Base-by-base conservation (phyloP, 2,329 filamentous ascomycete species). In the Acephala macrosclerotiorum region DNA sequence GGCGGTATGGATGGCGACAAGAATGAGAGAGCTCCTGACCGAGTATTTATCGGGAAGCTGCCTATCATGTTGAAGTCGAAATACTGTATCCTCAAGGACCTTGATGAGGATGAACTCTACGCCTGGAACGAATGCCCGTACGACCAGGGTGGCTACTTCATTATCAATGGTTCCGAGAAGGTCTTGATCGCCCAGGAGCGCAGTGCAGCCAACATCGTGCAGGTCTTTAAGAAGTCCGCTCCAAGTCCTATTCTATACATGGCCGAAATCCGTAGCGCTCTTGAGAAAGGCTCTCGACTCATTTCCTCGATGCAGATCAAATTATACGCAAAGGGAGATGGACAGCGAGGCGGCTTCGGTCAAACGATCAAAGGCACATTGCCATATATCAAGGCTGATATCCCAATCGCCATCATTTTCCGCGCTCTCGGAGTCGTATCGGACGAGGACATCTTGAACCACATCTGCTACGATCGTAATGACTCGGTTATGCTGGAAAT, bases 121-220 rank as follows among this genome's bases (percentile, higher is more conserved):
- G 85, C 92, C 56, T 90, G 96, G 79, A 97, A 97, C 76, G 96
- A 99, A 80, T 99, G 96, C 72, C 96, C 96, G 0, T 99, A 97
- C 79, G 96, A 99, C 76, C 96, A 97, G 76, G 96, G 96, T 72
- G 96, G 96, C 71, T 99, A 99, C 80, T 99, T 99, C 77, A 93
- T 99, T 74, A 99, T 99, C 85, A 99, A 99, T 81, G 96, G 96
- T 51, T 97, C 93, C 79, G 96, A 99, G 78, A 99, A 99, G 84
- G 96, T 99, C 25, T 82, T 99, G 72, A 99, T 99, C 74, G 96
- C 96, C 1, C 96, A 99, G 78, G 96, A 99, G 80, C 91, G 96
- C 68, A 97, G 94, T 77, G 96, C 96, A 47, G 96, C 95, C 76
- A 99, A 99, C 77, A 99, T 98, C 66, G 96, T 99, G 5, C 96